phyloP scores from a whole-genome alignment of 768 basidiomycete genomes.

The Mycena rebaudengoi region DNA sequence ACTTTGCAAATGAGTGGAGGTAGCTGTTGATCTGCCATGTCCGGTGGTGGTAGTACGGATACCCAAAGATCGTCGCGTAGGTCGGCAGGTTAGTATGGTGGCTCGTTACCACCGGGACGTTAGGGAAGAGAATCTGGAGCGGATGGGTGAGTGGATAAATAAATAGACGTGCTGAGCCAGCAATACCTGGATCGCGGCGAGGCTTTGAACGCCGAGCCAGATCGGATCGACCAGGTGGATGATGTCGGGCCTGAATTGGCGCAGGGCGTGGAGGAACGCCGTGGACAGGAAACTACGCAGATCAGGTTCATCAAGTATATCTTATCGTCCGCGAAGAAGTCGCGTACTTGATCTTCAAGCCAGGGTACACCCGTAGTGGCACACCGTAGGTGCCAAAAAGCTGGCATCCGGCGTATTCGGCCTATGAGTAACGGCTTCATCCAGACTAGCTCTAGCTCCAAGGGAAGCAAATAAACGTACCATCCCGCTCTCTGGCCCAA shows the following conservation, averaged over 20 bases:
- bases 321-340: too few relatives aligned
- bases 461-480: background rate
- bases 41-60: background rate
- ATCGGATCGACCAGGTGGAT: slow-evolving; percentile 55
- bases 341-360: slow-evolving; percentile 12
- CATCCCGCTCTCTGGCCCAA: slow-evolving; percentile 44
- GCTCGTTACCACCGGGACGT: slow-evolving; percentile 2
- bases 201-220: slow-evolving; percentile 53
- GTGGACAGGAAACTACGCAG: slow-evolving; percentile 3
- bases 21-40: background rate
- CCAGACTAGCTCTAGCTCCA: background rate
- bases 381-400: slow-evolving; percentile 16
- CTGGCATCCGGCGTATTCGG: background rate
- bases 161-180: too few relatives aligned
- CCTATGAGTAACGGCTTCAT: background rate
- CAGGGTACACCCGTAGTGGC: slow-evolving; percentile 8
- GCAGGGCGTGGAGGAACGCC: background rate
- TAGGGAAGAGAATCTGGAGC: too few relatives aligned
- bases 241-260: slow-evolving; percentile 41
- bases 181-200: slow-evolving; percentile 46
- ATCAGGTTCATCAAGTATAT: background rate
- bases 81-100: slow-evolving; percentile 19
- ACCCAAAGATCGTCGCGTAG: slow-evolving; percentile 12
- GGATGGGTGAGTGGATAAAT: too few relatives aligned
- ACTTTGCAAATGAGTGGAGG: background rate